A percentile compares a stretch with the other conserved stretches of the same genome.
Evolutionary conservation across 2,329 filamentous ascomycete species (phyloP).

Genomic region (Daldinia sp.): DNA sequence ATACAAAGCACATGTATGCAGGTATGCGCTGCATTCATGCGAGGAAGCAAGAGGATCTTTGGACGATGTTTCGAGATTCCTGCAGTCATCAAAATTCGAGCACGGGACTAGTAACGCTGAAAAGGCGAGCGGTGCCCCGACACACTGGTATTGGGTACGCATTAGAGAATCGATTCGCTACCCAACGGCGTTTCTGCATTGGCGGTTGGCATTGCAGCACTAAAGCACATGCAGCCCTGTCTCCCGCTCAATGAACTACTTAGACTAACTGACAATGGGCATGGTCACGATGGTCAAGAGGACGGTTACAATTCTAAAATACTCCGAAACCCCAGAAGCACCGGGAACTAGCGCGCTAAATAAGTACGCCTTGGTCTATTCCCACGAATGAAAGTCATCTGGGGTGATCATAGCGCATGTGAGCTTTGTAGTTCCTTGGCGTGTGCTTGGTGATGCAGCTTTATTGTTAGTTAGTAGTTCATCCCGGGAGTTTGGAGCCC

Average conservation of each 20-base stretch:
- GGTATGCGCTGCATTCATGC: constrained; percentile 23
- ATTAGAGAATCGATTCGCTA: constrained; percentile 20
- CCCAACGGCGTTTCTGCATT: constrained; percentile 19
- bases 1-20: constrained; percentile 8
- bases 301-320: constrained; percentile 33
- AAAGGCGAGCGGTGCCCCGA: constrained; percentile 13
- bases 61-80: constrained; percentile 30
- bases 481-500: not conserved
- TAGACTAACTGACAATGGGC: constrained; percentile 19
- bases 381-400: constrained; percentile 13
- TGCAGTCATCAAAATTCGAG: constrained; percentile 20
- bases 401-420: not conserved
- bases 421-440: constrained; percentile 12
- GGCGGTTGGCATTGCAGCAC: constrained; percentile 12
- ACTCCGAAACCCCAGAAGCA: constrained; percentile 32
- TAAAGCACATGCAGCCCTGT: constrained; percentile 25
- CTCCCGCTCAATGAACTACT: constrained; percentile 4
- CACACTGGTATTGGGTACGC: constrained; percentile 20
- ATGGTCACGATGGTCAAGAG: constrained; percentile 26
- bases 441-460: constrained; percentile 2
- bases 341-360: constrained; percentile 27
- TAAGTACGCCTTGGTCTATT: constrained; percentile 13
- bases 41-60: constrained; percentile 25
- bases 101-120: constrained; percentile 20
- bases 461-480: constrained; percentile 3